These are phyloP conservation scores for Tinospora cordifolia DNA, from an alignment of 164 flowering plant species.

Conservation along the genomic window DNA sequence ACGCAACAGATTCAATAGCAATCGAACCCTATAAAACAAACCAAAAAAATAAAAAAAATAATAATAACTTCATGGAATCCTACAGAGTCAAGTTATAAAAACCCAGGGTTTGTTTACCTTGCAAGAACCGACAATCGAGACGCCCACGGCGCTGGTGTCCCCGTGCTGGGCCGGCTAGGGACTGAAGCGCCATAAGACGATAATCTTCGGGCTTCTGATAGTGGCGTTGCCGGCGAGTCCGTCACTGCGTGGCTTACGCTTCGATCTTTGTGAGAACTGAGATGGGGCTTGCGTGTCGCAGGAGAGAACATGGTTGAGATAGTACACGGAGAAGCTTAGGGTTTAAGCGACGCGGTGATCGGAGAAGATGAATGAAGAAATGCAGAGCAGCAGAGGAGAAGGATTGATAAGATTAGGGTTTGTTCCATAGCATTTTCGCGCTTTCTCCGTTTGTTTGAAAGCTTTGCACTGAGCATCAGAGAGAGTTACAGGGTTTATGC, in stretches of 20 bases:
- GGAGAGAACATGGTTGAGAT: conserved; percentile 56
- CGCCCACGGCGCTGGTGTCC: conserved; percentile 94
- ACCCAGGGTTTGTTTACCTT: conserved; percentile 31
- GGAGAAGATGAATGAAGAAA: background rate
- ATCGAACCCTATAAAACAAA: no score
- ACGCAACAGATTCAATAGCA: no score
- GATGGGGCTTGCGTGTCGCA: conserved; percentile 38
- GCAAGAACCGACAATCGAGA: conserved; percentile 80
- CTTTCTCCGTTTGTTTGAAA: background rate
- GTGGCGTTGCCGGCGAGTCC: conserved; percentile 45
- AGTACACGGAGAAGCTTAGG: background rate
- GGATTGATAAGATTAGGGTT: no score
- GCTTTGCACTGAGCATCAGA: background rate
- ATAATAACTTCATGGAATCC: no score
- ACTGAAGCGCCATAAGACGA: conserved; percentile 22
- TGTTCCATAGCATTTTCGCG: background rate
- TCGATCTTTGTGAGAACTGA: conserved; percentile 31
- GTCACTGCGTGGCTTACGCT: conserved; percentile 15
- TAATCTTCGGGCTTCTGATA: conserved; percentile 17
- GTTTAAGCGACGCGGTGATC: background rate
- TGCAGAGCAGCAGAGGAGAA: no score
- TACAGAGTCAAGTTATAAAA: background rate
- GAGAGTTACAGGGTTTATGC: background rate
- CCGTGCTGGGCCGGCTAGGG: conserved; percentile 63
- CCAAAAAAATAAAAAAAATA: no score